Conservation (phyloP, 2,329 filamentous ascomycete species). For the Pyrenochaeta sp. region DNA sequence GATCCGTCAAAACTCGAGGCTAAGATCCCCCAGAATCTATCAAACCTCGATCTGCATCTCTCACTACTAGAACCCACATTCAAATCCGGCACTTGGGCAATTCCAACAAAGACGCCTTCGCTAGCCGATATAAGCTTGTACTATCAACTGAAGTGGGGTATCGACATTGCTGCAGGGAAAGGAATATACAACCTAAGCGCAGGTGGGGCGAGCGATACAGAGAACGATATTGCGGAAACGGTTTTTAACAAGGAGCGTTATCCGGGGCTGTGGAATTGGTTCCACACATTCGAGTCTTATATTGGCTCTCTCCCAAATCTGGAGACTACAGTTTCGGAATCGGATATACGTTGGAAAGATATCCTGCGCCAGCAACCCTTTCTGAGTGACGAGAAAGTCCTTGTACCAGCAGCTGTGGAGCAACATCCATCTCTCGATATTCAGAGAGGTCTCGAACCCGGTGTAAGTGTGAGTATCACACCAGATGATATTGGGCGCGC, state of each 20-base stretch:
- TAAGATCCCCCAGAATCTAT: slow-evolving; percentile 51
- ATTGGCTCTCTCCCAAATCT: slow-evolving; percentile 38
- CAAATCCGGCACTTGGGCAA: slow-evolving; percentile 39
- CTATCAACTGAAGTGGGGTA: slow-evolving; percentile 52
- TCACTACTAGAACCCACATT: slow-evolving; percentile 49
- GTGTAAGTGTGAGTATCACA: slow-evolving; percentile 42
- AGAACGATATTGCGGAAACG: slow-evolving; percentile 20
- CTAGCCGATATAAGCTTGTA: slow-evolving; percentile 50
- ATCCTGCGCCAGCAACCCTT: slow-evolving; percentile 1
- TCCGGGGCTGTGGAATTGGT: slow-evolving; percentile 49
- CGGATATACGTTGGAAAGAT: slow-evolving; percentile 14
- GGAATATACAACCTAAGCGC: slow-evolving; percentile 48
- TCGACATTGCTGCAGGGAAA: slow-evolving; percentile 48
- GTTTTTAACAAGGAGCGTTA: slow-evolving; percentile 52
- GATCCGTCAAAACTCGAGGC: slow-evolving; percentile 48
- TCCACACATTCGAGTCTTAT: slow-evolving; percentile 43
- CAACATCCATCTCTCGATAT: slow-evolving; percentile 36
- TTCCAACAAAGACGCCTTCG: slow-evolving; percentile 44
- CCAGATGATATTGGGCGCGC: slow-evolving; percentile 53
- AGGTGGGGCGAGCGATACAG: slow-evolving; percentile 39
- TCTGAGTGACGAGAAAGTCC: slow-evolving; percentile 19
- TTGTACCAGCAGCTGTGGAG: slow-evolving; percentile 42
- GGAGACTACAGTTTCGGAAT: slow-evolving; percentile 27
- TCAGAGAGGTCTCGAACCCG: slow-evolving; percentile 40
- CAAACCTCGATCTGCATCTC: slow-evolving; percentile 49